Conservation (phyloP, 176 grass and related monocot genomes). For the Eleusine coracana region DNA sequence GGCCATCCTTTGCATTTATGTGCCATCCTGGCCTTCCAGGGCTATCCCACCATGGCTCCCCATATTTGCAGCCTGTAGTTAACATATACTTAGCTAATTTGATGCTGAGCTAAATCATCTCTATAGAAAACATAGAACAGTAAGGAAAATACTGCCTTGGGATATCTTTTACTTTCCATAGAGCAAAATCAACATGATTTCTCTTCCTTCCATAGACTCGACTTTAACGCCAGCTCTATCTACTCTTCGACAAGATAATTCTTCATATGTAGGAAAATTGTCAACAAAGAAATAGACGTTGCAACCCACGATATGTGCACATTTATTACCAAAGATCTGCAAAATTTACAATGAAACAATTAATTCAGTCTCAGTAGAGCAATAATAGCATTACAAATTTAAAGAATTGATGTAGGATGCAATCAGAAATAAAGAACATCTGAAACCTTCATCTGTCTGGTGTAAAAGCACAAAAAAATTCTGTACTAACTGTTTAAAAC, state of each 20-base stretch:
- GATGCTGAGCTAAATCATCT: conserved; percentile 28
- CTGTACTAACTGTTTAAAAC: background rate
- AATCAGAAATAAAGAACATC: background rate
- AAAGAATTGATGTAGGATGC: background rate
- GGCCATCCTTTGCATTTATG: conserved; percentile 27
- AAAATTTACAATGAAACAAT: too few relatives aligned
- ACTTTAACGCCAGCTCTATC: conserved; percentile 91
- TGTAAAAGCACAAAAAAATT: too few relatives aligned
- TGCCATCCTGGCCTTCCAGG: conserved; percentile 90
- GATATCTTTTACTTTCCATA: conserved; percentile 77
- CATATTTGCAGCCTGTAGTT: conserved; percentile 73
- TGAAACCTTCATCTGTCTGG: background rate
- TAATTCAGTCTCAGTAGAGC: too few relatives aligned
- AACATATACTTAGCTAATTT: conserved; percentile 11
- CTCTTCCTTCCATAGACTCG: conserved; percentile 78
- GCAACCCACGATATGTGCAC: conserved; percentile 69
- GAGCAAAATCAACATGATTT: conserved; percentile 94
- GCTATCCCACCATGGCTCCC: conserved; percentile 89
- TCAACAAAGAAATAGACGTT: conserved; percentile 94
- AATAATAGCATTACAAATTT: background rate
- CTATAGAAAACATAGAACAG: background rate
- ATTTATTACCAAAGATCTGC: conserved; percentile 82
- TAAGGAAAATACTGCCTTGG: background rate
- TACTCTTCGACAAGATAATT: conserved; percentile 80
- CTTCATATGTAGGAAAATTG: conserved; percentile 76